Conservation (phyloP, 345 rosid genomes). For the Psidium friedrichsthalianum region DNA sequence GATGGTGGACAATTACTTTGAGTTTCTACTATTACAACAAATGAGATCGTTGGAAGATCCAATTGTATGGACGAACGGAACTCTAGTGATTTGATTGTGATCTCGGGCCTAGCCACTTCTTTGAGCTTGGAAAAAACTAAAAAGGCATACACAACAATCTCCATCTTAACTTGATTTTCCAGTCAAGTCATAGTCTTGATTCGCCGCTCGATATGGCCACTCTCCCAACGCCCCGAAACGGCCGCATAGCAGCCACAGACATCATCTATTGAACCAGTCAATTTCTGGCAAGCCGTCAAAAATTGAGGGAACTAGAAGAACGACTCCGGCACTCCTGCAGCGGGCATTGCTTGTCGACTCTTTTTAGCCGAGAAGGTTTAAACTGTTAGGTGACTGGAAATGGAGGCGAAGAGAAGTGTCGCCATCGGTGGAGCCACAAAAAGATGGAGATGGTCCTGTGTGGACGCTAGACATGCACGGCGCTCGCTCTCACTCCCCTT, state of each 20-base stretch:
- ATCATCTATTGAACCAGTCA: not conserved
- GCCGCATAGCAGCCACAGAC: not conserved
- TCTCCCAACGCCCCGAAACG: not conserved
- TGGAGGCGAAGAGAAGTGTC: not conserved
- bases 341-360: not conserved
- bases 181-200: not conserved
- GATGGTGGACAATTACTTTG: too few relatives aligned
- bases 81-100: too few relatives aligned
- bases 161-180: not conserved
- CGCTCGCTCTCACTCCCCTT: not conserved
- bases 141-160: not conserved
- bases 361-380: not conserved
- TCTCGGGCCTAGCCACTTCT: not conserved
- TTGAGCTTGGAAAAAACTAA: not conserved
- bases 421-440: not conserved
- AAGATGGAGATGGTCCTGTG: not conserved
- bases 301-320: not conserved
- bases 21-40: too few relatives aligned
- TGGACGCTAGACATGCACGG: not conserved
- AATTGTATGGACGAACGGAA: too few relatives aligned
- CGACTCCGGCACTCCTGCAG: not conserved
- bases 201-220: not conserved
- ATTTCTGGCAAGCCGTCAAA: not conserved
- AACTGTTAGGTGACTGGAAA: not conserved
- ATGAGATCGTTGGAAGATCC: too few relatives aligned